Conservation (phyloP, 129 eudicot species). For the Chrysanthemum seticuspe region DNA sequence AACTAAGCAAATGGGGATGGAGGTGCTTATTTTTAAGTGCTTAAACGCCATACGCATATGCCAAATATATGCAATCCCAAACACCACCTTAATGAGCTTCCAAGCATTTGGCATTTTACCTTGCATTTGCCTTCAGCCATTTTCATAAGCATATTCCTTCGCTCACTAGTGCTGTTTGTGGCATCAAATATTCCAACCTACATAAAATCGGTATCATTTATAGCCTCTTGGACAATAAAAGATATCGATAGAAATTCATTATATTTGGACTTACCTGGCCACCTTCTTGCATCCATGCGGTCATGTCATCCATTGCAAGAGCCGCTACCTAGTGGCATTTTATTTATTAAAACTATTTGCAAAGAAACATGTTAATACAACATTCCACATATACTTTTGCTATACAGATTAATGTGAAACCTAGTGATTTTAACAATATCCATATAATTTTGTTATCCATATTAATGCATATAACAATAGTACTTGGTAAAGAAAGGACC, state of each 20-base stretch:
- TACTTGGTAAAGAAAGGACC: not conserved
- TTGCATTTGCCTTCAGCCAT: conserved; percentile 99
- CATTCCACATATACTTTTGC: not conserved
- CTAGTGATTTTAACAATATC: no score
- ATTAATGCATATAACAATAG: not conserved
- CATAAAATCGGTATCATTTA: conserved; percentile 9
- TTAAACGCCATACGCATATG: no score
- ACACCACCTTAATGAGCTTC: not conserved
- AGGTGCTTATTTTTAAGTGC: no score
- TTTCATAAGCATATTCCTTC: conserved; percentile 98
- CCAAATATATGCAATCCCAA: not conserved
- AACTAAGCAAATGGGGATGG: no score
- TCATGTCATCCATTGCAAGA: conserved; percentile 98
- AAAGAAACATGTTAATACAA: conserved; percentile 46
- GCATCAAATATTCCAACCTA: conserved; percentile 99
- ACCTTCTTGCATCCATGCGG: conserved; percentile 99
- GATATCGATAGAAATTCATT: not conserved
- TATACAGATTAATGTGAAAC: conserved; percentile 1
- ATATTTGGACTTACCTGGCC: conserved; percentile 68
- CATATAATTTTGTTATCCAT: no score
- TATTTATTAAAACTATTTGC: conserved; percentile 58
- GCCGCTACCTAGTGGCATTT: conserved; percentile 98
- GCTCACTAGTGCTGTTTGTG: conserved; percentile 81
- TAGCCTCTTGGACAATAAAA: conserved; percentile 20
- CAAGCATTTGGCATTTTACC: conserved; percentile 37